Percentiles rank a stretch among this genome's conserved stretches.
phyloP scores from a whole-genome alignment of 2,329 filamentous ascomycete genomes.

The Nemania serpens region DNA sequence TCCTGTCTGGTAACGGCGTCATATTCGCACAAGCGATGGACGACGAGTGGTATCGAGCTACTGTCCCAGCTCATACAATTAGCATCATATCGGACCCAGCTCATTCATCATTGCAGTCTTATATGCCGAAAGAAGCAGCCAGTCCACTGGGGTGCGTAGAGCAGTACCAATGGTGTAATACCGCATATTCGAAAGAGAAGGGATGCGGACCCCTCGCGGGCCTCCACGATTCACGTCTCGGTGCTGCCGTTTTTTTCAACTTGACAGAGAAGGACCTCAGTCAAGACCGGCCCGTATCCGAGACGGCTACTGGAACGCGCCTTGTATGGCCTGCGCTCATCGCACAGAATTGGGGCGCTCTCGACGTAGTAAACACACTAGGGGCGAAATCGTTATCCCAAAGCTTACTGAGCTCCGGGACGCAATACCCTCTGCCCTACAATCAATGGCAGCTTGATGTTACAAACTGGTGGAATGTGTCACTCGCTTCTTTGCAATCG shows the following conservation, averaged over 20 bases:
- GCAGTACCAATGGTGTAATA: slow-evolving; percentile 14
- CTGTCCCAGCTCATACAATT: too few species aligned
- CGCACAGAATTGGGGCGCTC: background rate
- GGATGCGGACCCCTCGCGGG: slow-evolving; percentile 6
- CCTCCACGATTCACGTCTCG: background rate
- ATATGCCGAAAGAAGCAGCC: background rate
- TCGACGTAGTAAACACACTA: background rate
- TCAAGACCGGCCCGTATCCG: too few species aligned
- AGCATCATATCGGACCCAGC: background rate
- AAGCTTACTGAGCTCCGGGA: background rate
- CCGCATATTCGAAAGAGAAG: background rate
- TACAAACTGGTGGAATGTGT: slow-evolving; percentile 6
- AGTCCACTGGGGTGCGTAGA: background rate
- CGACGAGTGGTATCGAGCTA: slow-evolving; percentile 11
- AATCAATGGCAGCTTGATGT: slow-evolving; percentile 24
- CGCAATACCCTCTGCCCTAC: slow-evolving; percentile 1
- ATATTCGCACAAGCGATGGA: slow-evolving; percentile 16
- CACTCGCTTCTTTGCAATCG: slow-evolving; percentile 7
- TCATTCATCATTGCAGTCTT: background rate
- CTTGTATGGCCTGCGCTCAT: background rate
- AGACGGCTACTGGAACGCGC: background rate
- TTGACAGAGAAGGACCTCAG: too few species aligned
- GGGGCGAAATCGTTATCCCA: slow-evolving; percentile 1
- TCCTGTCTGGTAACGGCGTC: slow-evolving; percentile 25
- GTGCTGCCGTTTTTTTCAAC: slow-evolving; percentile 1